These are phyloP conservation scores for Dendrobium officinale DNA, from an alignment of 106 monocot genomes.

Conservation along the genomic window DNA sequence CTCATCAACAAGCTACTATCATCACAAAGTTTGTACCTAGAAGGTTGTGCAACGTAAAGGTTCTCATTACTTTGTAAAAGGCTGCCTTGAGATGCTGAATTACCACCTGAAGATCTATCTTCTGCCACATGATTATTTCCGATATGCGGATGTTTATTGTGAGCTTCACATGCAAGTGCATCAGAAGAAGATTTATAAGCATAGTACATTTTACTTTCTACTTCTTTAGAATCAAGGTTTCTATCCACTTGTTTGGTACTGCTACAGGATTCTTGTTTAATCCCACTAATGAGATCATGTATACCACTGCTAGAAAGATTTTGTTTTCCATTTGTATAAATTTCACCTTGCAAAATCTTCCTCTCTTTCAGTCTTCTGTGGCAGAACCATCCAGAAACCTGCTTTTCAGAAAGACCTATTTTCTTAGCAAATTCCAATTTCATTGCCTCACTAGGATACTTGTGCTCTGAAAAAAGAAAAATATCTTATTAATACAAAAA, in stretches of 20 bases:
- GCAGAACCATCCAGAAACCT: constrained; percentile 48
- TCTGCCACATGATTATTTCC: constrained; percentile 6
- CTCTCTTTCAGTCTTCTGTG: constrained; percentile 47
- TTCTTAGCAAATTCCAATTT: constrained; percentile 26
- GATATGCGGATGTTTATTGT: neutral
- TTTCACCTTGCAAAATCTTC: constrained; percentile 19
- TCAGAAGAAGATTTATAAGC: constrained; percentile 8
- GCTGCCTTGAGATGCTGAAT: constrained; percentile 24
- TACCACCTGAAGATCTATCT: constrained; percentile 26
- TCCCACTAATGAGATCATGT: constrained; percentile 27
- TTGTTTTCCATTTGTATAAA: constrained; percentile 15
- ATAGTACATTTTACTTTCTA: constrained; percentile 29
- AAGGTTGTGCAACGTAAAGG: constrained; percentile 1
- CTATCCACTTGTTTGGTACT: constrained; percentile 40
- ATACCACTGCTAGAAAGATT: constrained; percentile 20
- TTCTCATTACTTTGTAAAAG: constrained; percentile 10
- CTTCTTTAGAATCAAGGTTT: constrained; percentile 32
- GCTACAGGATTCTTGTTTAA: constrained; percentile 40
- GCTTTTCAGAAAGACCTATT: constrained; percentile 32
- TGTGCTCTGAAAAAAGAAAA: constrained; percentile 29
- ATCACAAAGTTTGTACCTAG: constrained; percentile 4
- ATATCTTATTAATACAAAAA: constrained; percentile 3
- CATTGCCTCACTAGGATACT: constrained; percentile 35
- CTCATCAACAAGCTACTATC: constrained; percentile 9
- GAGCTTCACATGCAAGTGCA: constrained; percentile 7